Base-by-base conservation (phyloP, 768 basidiomycete species). In the Amylocystis lapponica region DNA sequence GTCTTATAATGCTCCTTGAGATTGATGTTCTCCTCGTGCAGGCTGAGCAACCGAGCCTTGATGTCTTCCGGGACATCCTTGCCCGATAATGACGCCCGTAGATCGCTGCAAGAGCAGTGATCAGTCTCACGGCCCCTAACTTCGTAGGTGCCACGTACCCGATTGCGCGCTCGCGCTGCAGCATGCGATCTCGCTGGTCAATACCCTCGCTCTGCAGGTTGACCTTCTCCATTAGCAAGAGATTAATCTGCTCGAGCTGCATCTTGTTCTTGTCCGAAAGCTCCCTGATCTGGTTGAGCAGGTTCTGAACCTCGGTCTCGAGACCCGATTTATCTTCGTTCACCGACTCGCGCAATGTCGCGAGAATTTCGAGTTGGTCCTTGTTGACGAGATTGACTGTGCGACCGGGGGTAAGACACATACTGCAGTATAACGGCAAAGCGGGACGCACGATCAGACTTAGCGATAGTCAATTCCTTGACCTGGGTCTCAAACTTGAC, bases 171-270 rank as follows among this genome's bases (percentile, higher is more conserved):
- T 95, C 92, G 36, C 89, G 76, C 56, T 86, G 83, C 27, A 97
- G 68, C 78, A 91, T 80, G 58, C 69, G 79, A 58, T 96, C 95
- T 39, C 93, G 71, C 53, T 93, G 86, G 12, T 81, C 81, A 49
- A 97, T 91, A n/a, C 87, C 84, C 36, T 92, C 88, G 54, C 81
- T 83, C 61, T 96, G 95, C 29, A 95, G 66, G 48, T 74, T 86
- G 43, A 96, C 85, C 66, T 97, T 97, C 61, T 97, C 94, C 21
- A 95, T 66, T 0, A 97, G 65, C n/a, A 97, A 71, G 5, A 59
- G 74, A 56, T 89, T 88, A 53, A 93, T 76, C 58, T 91, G 88
- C 63, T 94, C 89, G 17, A 93, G 74, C 55, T 95, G 92, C 84
- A 90, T 86, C 54, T 80, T 74, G 59, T 83, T 89, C 74, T 90